Conservation (phyloP, 2,329 filamentous ascomycete genomes). For the Clarireedia hainanense region DNA sequence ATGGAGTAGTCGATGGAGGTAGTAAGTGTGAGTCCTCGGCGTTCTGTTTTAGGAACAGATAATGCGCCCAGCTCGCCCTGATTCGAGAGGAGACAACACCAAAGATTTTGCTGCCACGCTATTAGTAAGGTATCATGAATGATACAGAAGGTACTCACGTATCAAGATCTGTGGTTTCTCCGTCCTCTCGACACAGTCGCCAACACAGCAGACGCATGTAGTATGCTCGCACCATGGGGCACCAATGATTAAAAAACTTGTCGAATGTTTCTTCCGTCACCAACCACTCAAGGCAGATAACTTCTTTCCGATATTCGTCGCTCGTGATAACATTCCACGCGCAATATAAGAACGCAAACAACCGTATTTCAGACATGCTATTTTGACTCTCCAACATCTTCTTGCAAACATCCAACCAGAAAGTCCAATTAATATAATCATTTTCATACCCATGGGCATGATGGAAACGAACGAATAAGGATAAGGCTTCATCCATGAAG, state of each 20-base stretch:
- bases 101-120: constrained; percentile 46
- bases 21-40: constrained; percentile 42
- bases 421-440: constrained; percentile 52
- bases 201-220: constrained; percentile 66
- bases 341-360: constrained; percentile 61
- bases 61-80: constrained; percentile 55
- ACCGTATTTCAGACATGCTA: constrained; percentile 61
- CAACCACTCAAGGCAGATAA: constrained; percentile 55
- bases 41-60: constrained; percentile 49
- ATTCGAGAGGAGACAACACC: constrained; percentile 48
- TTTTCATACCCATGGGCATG: constrained; percentile 33
- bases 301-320: constrained; percentile 48
- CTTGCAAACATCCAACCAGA: constrained; percentile 61
- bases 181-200: constrained; percentile 58
- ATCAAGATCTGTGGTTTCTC: constrained; percentile 43
- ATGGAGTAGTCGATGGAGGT: constrained; percentile 54
- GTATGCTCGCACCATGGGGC: constrained; percentile 70
- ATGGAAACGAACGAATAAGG: constrained; percentile 53
- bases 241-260: constrained; percentile 66
- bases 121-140: constrained; percentile 17
- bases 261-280: constrained; percentile 55
- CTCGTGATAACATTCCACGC: constrained; percentile 53
- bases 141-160: constrained; percentile 37
- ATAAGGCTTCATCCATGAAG: constrained; percentile 61
- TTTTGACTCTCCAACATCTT: constrained; percentile 64